phyloP scores from a whole-genome alignment of 176 grass and related monocot genomes.

The Eleusine coracana region DNA sequence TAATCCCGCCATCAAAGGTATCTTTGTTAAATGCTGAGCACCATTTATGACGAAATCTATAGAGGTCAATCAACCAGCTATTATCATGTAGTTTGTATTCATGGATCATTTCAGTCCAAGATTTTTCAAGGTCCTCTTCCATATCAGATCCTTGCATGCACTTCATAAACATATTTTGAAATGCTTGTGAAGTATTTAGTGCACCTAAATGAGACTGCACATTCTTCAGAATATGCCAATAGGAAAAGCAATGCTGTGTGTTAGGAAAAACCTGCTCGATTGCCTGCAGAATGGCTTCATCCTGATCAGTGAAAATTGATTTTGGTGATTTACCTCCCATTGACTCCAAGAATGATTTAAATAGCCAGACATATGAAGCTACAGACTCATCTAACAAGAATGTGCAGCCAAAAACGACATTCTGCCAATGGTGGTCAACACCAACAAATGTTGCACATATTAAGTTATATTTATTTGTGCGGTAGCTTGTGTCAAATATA shows the following conservation, averaged over 20 bases:
- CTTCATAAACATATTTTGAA: constrained; percentile 71
- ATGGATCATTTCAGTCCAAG: constrained; percentile 59
- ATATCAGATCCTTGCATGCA: constrained; percentile 78
- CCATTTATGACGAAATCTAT: constrained; percentile 70
- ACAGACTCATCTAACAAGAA: constrained; percentile 83
- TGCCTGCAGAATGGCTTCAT: constrained; percentile 62
- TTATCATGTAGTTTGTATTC: constrained; percentile 70
- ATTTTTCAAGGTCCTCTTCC: constrained; percentile 67
- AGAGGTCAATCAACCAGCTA: constrained; percentile 63
- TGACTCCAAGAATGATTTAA: constrained; percentile 71
- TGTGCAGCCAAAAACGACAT: constrained; percentile 68
- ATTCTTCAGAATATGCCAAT: constrained; percentile 80
- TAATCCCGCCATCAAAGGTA: constrained; percentile 82
- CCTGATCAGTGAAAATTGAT: constrained; percentile 79
- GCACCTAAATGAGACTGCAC: constrained; percentile 67
- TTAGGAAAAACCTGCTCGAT: constrained; percentile 65
- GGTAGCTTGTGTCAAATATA: constrained; percentile 77
- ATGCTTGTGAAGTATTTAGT: constrained; percentile 71
- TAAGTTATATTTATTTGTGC: constrained; percentile 66
- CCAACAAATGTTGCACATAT: constrained; percentile 76
- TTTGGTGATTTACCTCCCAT: constrained; percentile 72
- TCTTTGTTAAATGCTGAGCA: constrained; percentile 80
- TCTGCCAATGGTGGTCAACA: constrained; percentile 89
- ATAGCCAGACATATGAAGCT: constrained; percentile 72
- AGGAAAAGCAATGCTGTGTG: constrained; percentile 71